Base-by-base conservation (phyloP, 2,329 filamentous ascomycete species). In the Coniochaeta sp. region DNA sequence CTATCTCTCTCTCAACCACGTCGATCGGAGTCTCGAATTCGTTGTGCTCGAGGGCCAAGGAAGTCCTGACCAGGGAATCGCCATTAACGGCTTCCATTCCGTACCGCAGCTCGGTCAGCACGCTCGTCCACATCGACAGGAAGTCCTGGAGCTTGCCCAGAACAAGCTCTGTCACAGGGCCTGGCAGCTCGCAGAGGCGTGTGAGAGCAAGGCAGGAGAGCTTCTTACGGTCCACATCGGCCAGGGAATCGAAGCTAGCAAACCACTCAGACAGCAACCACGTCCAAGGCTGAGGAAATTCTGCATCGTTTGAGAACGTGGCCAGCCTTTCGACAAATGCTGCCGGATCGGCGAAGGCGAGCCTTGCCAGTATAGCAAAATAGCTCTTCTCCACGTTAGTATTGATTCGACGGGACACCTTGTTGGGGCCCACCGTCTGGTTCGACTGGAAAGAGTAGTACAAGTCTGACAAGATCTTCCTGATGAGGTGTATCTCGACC, bases 301-400 rank as follows among this genome's bases (percentile, higher is more conserved):
- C 67, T 17, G 69, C 70, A 32, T 69, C 62, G 4, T 72, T 68
- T 1, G 77, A 77, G 61, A 81, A 74, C 3, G 76, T 74, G 19
- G 73, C 72, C 19, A 88, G 72, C 72, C 86, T 76, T 19, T 83
- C 78, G 4, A 87, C 76, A 65, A 96, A 89, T 1, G 89, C 77
- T 2, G 74, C 74, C 0, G 93, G 90, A 40, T 89, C 89, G 0
- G 87, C 86, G 2, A 96, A 76, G 0, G 88, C 84, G 17, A 98
- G 81, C 1, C 93, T 88, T 1, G 91, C 88, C 2, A 99, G 80
- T 2, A 98, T 86, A 4, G 86, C 84, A 69, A 96, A 89, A 71
- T 96, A 96, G 70, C 96, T 90, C 0, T 89, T 89, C 69, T 96
- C 87, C 0, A 90, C 87, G 12, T 92, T 81, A 14, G 87, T 85